phyloP scores from a whole-genome alignment of 139 green algal species.

The Picochlorum sp. region DNA sequence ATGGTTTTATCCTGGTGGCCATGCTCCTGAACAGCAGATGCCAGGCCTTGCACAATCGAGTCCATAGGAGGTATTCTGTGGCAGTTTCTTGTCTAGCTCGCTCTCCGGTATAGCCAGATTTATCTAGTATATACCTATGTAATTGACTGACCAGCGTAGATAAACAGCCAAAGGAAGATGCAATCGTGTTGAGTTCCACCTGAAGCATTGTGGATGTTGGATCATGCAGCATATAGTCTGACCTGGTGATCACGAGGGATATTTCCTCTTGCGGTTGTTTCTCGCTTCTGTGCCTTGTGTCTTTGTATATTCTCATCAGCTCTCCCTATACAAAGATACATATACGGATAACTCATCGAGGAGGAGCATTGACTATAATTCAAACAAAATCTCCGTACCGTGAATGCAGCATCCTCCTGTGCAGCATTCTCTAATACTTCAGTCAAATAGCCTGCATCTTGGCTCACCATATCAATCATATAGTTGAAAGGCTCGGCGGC shows the following conservation, averaged over 20 bases:
- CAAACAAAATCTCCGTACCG: constrained; percentile 19
- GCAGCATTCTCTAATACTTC: constrained; percentile 43
- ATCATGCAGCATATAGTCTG: constrained; percentile 96
- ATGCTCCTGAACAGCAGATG: constrained; percentile 34
- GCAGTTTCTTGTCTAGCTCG: constrained; percentile 42
- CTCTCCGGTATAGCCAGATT: background rate
- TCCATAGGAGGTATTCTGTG: constrained; percentile 58
- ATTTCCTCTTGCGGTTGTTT: constrained; percentile 20
- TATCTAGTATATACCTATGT: constrained; percentile 53
- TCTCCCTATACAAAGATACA: background rate
- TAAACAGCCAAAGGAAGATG: constrained; percentile 86
- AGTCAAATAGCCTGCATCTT: constrained; percentile 69
- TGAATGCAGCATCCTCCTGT: constrained; percentile 78
- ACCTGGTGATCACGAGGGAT: constrained; percentile 75
- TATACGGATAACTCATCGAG: background rate
- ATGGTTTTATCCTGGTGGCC: constrained; percentile 37
- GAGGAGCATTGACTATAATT: background rate
- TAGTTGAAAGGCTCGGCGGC: constrained; percentile 64
- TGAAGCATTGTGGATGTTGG: constrained; percentile 75
- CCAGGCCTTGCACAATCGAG: constrained; percentile 47
- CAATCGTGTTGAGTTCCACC: constrained; percentile 98
- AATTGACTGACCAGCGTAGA: constrained; percentile 51
- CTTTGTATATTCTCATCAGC: background rate
- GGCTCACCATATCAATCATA: constrained; percentile 68
- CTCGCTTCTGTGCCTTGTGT: background rate